Base-by-base conservation (phyloP, 768 basidiomycete genomes). In the Serendipita indica region DNA sequence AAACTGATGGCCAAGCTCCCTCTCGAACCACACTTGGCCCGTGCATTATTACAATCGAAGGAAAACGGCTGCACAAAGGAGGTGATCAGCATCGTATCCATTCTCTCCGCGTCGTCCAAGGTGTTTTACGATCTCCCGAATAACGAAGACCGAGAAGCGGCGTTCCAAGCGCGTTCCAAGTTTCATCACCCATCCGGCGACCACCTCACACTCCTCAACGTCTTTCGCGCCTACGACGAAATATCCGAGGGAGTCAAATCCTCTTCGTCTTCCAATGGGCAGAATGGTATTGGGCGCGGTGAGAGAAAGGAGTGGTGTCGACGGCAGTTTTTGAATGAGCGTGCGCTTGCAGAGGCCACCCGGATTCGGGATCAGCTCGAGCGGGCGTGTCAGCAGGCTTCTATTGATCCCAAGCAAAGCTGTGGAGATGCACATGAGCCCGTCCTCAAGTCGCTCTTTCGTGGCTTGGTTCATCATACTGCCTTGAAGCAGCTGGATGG, bases 1-100 rank as follows among this genome's bases (percentile, higher is more conserved):
- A 79, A 81, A 3, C 72, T 81, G 62, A 97, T 99, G 88, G 84
- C 91, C 2, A 66, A 73, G n/a, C 89, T 93, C 66, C 96, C 96
- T 2, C 78, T 96, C n/a, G 91, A 97, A 63, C 91, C 94, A 1
- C 72, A 80, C 32, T 78, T 83, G 58, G 81, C 92, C 0, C 82
- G 89, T 30, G 78, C 85, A 39, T 71, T 98, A 32, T 72, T 98
- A 57, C 85, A 86, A 13, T 87, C 94, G 0, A 77, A 79, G 65
- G 76, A 78, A 18, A 72, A 82, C 57, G 78, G 77, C 1, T 97
- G 90, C 71, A 80, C 85, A 0, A 66, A 73, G 16, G 90, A 94
- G 69, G 75, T 94, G 35, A 73, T 97, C 63, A 82, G 86, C 64
- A 85, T 98, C 64, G 74, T 97, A 62, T 84, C 92, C 7, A 69